Evolutionary conservation across 164 flowering plant species (phyloP), one percentile per base, ranked within the genome.

Genomic region (Tinospora cordifolia): DNA sequence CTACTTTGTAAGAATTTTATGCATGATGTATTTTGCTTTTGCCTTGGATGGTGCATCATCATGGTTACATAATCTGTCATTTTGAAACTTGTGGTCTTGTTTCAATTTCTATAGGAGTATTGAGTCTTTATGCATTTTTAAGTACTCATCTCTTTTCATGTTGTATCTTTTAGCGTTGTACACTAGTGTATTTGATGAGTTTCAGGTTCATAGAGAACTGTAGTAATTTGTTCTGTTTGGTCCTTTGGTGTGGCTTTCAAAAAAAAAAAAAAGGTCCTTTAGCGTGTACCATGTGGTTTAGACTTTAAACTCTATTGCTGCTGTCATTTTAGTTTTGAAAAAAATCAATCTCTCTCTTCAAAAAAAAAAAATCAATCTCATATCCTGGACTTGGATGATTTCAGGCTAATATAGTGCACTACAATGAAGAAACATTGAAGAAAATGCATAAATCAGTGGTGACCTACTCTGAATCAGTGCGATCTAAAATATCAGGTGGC

Each of bases 351-450:
- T 62, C 6, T n/a, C n/a, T n/a, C n/a, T n/a, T n/a, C n/a, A n/a
- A n/a, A n/a, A n/a, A n/a, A n/a, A n/a, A n/a, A n/a, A 15, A 63
- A 38, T n/a, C 24, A 65, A 57, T 22, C 60, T 62, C 6, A 62
- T 63, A 0, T 49, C 69, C 39, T 67, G 63, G 38, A 59, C 75
- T 10, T 72, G 67, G 25, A 57, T 71, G 19, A 63, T 57, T 79
- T 76, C 87, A 93, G 98, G 88, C 92, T 71, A 90, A 90, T 76
- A 90, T 93, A 74, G 73, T 91, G 72, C 87, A 83, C 44, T 85
- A 83, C 66, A 91, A 91, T 81, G 92, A 90, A 68, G 96, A 87
- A 74, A 72, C 79, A 2, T 69, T 87, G 75, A 87, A 83, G 83
- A 88, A 83, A 84, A 82, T 87, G 79, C 78, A 71, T 17, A 71